phyloP scores from a whole-genome alignment of 2,329 filamentous ascomycete genomes.

The Paracorniculantispora psalliotae region DNA sequence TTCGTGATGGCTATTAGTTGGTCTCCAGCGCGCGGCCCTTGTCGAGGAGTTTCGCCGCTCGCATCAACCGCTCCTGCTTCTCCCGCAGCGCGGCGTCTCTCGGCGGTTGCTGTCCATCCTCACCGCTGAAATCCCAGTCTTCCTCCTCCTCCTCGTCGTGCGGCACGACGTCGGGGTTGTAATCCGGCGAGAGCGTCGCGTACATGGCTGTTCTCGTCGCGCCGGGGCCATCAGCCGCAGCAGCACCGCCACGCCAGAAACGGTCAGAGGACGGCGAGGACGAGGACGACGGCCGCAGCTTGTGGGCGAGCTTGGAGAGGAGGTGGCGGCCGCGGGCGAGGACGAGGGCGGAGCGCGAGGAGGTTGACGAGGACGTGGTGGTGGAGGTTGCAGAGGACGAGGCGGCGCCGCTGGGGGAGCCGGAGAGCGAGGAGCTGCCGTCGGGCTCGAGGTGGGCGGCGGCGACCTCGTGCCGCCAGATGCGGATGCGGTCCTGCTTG shows the following conservation, averaged over 20 bases:
- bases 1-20: background rate
- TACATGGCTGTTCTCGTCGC: conserved; percentile 33
- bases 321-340: conserved; percentile 20
- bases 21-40: background rate
- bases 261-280: background rate
- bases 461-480: conserved; percentile 47
- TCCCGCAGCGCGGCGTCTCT: conserved; percentile 26
- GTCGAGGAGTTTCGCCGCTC: conserved; percentile 36
- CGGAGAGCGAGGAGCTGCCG: conserved; percentile 21
- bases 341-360: conserved; percentile 22
- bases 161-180: conserved; percentile 16
- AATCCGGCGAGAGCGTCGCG: conserved; percentile 1
- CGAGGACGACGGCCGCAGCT: conserved; percentile 7
- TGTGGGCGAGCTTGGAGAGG: conserved; percentile 20
- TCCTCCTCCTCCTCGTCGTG: conserved; percentile 19
- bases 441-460: conserved; percentile 29
- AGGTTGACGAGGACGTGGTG: conserved; percentile 26
- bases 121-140: conserved; percentile 17
- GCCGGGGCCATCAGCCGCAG: conserved; percentile 13
- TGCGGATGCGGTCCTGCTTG: conserved; percentile 39
- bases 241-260: conserved; percentile 1
- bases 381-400: conserved; percentile 27
- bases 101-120: conserved; percentile 4
- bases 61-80: conserved; percentile 34
- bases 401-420: conserved; percentile 28